phyloP scores from a whole-genome alignment of 1,284 basidiomycete genomes.

The Heliocybe sulcata region DNA sequence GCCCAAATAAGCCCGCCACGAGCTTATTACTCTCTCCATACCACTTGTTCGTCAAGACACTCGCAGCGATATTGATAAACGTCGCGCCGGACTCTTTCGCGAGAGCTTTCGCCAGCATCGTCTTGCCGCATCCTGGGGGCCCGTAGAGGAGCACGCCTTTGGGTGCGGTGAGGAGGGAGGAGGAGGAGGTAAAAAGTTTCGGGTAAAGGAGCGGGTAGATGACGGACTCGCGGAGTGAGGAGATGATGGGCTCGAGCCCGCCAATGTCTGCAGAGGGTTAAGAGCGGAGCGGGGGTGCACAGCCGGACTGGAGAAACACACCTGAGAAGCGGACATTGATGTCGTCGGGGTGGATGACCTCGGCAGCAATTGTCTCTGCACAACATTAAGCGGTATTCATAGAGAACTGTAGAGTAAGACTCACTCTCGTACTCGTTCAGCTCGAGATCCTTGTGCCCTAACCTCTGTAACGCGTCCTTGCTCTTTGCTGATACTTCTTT shows the following conservation, averaged over 20 bases:
- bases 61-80: constrained; percentile 88
- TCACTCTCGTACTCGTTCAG: constrained; percentile 78
- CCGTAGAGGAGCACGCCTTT: constrained; percentile 86
- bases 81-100: constrained; percentile 96
- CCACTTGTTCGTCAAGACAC: constrained; percentile 87
- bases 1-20: constrained; percentile 77
- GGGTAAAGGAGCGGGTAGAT: constrained; percentile 96
- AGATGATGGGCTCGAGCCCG: constrained; percentile 92
- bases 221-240: constrained; percentile 89
- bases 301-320: constrained; percentile 21
- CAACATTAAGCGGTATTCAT: constrained; percentile 3
- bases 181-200: constrained; percentile 75
- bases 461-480: constrained; percentile 59
- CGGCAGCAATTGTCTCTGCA: constrained; percentile 75
- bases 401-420: constrained; percentile 19
- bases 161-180: constrained; percentile 64
- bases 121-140: constrained; percentile 92
- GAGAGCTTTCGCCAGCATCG: constrained; percentile 92
- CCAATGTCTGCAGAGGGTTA: constrained; percentile 80
- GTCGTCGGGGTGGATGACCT: constrained; percentile 83
- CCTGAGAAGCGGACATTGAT: constrained; percentile 70
- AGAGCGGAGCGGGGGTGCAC: neutral
- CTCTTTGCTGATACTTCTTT: constrained; percentile 65
- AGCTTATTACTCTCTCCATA: constrained; percentile 99
- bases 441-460: constrained; percentile 67